Conservation (phyloP, 495 filamentous ascomycete species). For the Penicillium pulvis region DNA sequence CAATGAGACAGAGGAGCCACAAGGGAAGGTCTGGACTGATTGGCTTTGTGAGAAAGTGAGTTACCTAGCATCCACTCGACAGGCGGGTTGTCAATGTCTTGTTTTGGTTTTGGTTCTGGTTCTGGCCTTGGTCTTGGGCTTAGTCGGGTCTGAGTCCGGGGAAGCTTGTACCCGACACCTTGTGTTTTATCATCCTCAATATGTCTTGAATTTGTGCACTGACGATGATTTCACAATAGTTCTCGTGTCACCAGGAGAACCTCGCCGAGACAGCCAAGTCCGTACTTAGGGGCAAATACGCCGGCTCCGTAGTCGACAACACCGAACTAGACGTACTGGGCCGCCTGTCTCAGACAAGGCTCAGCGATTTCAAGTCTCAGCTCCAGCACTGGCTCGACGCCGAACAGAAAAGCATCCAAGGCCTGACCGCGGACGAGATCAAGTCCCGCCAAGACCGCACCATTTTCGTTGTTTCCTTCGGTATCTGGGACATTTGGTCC, state of each 20-base stretch:
- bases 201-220: not conserved
- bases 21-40: constrained; percentile 48
- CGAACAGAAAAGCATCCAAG: constrained; percentile 27
- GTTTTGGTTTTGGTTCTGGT: not conserved
- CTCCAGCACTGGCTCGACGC: constrained; percentile 43
- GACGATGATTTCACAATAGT: constrained; percentile 25
- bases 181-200: not conserved
- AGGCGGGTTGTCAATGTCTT: constrained; percentile 9
- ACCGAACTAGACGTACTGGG: constrained; percentile 28
- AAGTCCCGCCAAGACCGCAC: constrained; percentile 33
- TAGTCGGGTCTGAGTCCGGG: not conserved
- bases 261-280: constrained; percentile 42
- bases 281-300: constrained; percentile 26
- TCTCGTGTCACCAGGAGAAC: constrained; percentile 50
- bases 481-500: constrained; percentile 55
- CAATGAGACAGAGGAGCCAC: constrained; percentile 38
- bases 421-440: constrained; percentile 26
- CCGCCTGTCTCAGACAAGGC: constrained; percentile 30
- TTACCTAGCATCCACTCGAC: not conserved
- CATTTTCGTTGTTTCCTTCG: constrained; percentile 49
- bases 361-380: constrained; percentile 47
- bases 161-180: constrained; percentile 5
- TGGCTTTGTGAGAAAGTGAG: constrained; percentile 48
- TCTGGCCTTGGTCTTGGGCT: not conserved
- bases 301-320: constrained; percentile 48